These are phyloP conservation scores for Paecilomyces variotii DNA, from an alignment of 2,329 filamentous ascomycete species.

Conservation along the genomic window DNA sequence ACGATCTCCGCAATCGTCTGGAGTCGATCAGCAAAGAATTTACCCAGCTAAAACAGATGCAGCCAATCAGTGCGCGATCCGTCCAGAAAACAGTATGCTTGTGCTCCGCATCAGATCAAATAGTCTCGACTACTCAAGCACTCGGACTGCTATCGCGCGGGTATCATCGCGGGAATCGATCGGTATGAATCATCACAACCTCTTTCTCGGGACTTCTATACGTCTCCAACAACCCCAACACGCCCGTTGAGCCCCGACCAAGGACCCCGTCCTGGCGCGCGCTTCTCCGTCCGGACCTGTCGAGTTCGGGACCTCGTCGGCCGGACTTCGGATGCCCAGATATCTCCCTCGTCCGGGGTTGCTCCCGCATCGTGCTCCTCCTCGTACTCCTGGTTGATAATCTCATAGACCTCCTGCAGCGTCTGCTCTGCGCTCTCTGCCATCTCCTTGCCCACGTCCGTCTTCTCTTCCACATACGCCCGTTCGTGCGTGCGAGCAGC, in stretches of 20 bases:
- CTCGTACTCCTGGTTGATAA: conserved; percentile 27
- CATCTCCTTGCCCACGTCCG: conserved; percentile 23
- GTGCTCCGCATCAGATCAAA: not conserved
- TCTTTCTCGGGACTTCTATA: not conserved
- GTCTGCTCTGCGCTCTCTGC: conserved; percentile 20
- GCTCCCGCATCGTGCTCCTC: conserved; percentile 9
- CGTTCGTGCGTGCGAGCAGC: conserved; percentile 23
- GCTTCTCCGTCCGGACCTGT: conserved; percentile 13
- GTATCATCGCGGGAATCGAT: not conserved
- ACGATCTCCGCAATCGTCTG: not conserved
- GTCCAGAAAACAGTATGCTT: not conserved
- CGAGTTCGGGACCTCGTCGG: conserved; percentile 13
- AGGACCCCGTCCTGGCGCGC: conserved; percentile 20
- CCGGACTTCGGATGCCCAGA: conserved; percentile 24
- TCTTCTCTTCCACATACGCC: conserved; percentile 26
- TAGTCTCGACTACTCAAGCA: not conserved
- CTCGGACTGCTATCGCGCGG: not conserved
- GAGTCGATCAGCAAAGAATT: not conserved
- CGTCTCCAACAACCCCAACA: conserved; percentile 15
- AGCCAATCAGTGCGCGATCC: not conserved
- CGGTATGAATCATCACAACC: not conserved
- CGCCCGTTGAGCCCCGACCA: conserved; percentile 30
- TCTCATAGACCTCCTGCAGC: conserved; percentile 23
- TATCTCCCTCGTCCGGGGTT: conserved; percentile 15
- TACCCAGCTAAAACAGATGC: not conserved